Evolutionary conservation across 148 eudicot genomes (phyloP).

Genomic region (Vaccinium darrowii): DNA sequence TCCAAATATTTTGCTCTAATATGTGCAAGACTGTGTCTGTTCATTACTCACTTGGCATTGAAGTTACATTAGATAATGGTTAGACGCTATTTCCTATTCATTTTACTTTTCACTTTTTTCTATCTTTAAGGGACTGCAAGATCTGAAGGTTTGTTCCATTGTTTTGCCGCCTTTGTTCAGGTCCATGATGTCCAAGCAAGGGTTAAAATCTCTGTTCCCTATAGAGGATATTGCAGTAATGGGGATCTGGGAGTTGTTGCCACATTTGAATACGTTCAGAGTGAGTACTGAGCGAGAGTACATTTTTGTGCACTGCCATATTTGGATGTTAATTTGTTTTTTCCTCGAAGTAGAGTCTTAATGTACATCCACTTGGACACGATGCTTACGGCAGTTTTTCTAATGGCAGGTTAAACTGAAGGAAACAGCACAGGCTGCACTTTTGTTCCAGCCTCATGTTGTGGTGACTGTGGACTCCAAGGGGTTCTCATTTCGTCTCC

Average conservation of each 20-base stretch:
- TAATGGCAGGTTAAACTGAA: conserved; percentile 60
- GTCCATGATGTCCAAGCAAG: conserved; percentile 70
- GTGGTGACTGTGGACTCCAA: conserved; percentile 90
- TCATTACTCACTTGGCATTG: not conserved
- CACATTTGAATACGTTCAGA: conserved; percentile 73
- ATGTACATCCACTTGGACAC: not conserved
- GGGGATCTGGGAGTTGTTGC: conserved; percentile 97
- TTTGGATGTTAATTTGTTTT: not conserved
- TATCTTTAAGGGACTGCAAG: not conserved
- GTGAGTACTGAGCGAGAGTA: conserved; percentile 37
- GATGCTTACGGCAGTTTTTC: conserved; percentile 21
- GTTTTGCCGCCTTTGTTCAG: conserved; percentile 31
- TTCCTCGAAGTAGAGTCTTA: not conserved
- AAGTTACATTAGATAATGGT: not conserved
- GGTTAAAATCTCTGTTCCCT: conserved; percentile 71
- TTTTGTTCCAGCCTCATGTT: conserved; percentile 70
- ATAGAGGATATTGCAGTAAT: conserved; percentile 94
- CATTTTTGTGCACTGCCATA: not conserved
- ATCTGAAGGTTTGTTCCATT: not conserved
- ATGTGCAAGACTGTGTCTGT: not conserved
- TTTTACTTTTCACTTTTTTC: conserved; percentile 1
- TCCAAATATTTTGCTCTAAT: not conserved
- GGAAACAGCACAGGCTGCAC: conserved; percentile 72
- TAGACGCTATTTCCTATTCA: not conserved
- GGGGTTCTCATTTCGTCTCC: conserved; percentile 90